phyloP scores from a whole-genome alignment of 192 early-diverging fungal species.

The Backusella macrospora region DNA sequence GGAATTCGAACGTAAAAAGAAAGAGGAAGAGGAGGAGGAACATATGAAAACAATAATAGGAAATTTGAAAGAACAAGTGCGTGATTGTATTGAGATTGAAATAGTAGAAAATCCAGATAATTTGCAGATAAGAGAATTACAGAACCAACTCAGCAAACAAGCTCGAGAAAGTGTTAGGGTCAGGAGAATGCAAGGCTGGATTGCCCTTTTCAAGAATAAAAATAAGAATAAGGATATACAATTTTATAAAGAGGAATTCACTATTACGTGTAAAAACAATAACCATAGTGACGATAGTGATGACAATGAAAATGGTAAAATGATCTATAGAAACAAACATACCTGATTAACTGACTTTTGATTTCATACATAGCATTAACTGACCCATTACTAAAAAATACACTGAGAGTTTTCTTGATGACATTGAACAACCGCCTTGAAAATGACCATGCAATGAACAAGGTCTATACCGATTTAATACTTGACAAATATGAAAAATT shows the following conservation, averaged over 20 bases:
- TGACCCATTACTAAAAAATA: not conserved
- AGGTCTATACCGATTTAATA: not conserved
- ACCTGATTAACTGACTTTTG: not conserved
- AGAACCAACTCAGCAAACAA: not conserved
- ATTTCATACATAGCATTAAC: not conserved
- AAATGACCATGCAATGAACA: not conserved
- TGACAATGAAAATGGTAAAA: not conserved
- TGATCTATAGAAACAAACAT: not conserved
- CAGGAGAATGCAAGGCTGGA: conserved; percentile 16
- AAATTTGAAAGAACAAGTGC: conserved; percentile 1
- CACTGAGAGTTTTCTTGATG: not conserved
- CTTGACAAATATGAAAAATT: conserved; percentile 1
- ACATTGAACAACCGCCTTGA: not conserved
- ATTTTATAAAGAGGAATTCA: not conserved
- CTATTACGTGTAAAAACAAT: not conserved
- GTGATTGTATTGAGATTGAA: conserved; percentile 13
- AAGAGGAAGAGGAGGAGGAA: not conserved
- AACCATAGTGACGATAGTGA: not conserved
- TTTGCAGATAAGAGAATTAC: not conserved
- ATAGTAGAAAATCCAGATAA: not conserved
- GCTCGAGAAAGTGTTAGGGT: not conserved
- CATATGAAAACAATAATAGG: not conserved
- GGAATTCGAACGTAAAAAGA: conserved; percentile 3
- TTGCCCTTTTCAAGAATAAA: not conserved
- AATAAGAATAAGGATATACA: not conserved